These are phyloP conservation scores for Uronychia binucleata DNA, from an alignment of 73 alveolate species.

Conservation along the genomic window DNA sequence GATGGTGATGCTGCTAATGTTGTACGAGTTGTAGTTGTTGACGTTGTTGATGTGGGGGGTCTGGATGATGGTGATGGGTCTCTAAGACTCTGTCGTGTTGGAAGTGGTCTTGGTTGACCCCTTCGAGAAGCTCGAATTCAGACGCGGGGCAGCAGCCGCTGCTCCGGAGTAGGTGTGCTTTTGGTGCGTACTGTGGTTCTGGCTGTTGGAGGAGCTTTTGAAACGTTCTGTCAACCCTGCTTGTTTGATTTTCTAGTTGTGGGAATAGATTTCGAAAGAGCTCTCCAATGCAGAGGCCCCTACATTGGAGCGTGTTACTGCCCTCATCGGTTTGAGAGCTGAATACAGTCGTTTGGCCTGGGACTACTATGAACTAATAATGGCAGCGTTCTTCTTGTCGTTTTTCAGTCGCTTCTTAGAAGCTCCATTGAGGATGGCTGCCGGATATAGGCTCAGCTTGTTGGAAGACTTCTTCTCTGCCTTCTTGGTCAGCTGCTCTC, in stretches of 20 bases:
- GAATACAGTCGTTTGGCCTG: background rate
- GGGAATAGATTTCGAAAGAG: background rate
- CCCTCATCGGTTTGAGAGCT: background rate
- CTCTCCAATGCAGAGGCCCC: background rate
- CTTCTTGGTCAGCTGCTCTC: background rate
- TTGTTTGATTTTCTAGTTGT: too few species aligned
- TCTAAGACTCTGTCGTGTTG: background rate
- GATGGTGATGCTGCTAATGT: conserved; percentile 17
- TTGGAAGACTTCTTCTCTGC: background rate
- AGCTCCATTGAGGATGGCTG: background rate
- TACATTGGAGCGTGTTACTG: background rate
- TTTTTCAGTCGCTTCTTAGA: background rate
- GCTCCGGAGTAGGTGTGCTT: too few species aligned
- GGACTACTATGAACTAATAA: background rate
- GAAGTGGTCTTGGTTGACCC: background rate
- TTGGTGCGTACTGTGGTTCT: background rate
- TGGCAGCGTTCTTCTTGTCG: background rate
- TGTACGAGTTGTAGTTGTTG: conserved; percentile 18
- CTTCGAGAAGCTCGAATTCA: background rate
- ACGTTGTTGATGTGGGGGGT: conserved; percentile 34
- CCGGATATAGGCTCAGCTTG: background rate
- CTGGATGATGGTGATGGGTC: conserved; percentile 31
- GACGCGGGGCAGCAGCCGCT: background rate
- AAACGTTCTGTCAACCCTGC: background rate
- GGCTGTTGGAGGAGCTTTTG: background rate